A percentile compares a stretch with the other conserved stretches of the same genome.
Conservation (phyloP, 768 basidiomycete genomes). For the Russula foetens region DNA sequence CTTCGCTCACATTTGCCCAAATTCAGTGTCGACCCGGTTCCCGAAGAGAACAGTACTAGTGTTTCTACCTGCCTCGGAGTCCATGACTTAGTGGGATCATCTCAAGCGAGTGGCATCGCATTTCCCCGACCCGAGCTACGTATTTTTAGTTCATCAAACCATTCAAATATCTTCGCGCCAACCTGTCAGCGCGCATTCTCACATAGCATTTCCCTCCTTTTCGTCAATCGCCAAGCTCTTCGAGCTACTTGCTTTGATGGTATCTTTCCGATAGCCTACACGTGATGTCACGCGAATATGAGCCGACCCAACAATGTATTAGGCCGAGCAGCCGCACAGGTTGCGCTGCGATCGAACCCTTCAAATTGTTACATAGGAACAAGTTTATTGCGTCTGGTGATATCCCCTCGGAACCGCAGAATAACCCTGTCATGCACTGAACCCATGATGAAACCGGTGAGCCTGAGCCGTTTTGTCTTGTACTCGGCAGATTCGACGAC, state of each 20-base stretch:
- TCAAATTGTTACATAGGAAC: no score
- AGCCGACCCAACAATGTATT: constrained; percentile 48
- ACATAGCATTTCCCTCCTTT: constrained; percentile 30
- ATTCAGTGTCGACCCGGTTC: constrained; percentile 50
- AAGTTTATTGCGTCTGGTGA: no score
- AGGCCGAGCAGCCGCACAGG: constrained; percentile 44
- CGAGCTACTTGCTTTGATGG: constrained; percentile 50
- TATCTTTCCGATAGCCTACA: constrained; percentile 46
- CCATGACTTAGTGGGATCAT: constrained; percentile 47
- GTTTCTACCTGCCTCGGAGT: constrained; percentile 48
- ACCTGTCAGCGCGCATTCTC: constrained; percentile 47
- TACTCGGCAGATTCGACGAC: no score
- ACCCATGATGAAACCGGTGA: no score
- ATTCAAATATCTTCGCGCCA: constrained; percentile 59
- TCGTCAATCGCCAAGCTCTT: constrained; percentile 41
- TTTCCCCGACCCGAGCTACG: constrained; percentile 44
- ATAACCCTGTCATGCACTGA: no score
- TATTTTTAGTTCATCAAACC: constrained; percentile 53
- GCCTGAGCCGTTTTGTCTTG: no score
- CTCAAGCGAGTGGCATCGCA: constrained; percentile 43
- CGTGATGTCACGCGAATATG: constrained; percentile 41
- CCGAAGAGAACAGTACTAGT: constrained; percentile 43
- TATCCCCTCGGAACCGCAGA: no score
- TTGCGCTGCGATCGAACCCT: constrained; percentile 53
- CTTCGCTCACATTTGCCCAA: constrained; percentile 76